phyloP scores from a whole-genome alignment of 2,329 filamentous ascomycete species.

The Aspergillus awamori region DNA sequence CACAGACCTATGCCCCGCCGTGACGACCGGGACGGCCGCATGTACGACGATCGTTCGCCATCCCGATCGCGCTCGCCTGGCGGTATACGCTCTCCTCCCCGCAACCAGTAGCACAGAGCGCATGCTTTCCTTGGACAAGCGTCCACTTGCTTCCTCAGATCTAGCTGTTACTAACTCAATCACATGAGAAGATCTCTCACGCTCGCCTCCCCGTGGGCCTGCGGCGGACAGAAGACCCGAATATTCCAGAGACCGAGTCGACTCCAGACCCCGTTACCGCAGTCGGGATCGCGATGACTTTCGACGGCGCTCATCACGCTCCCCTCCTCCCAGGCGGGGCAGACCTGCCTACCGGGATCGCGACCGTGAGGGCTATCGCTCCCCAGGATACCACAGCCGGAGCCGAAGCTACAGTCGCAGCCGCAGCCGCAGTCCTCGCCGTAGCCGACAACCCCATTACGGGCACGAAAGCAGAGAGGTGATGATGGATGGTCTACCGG shows the following conservation, averaged over 20 bases:
- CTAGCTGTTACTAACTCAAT: slow-evolving; percentile 44
- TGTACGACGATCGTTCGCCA: slow-evolving; percentile 51
- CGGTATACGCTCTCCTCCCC: slow-evolving; percentile 49
- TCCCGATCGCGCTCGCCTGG: slow-evolving; percentile 48
- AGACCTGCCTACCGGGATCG: slow-evolving; percentile 46
- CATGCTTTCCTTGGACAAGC: slow-evolving; percentile 12
- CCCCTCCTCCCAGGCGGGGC: slow-evolving; percentile 41
- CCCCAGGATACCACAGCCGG: slow-evolving; percentile 40
- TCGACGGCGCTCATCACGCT: slow-evolving; percentile 35
- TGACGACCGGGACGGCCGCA: slow-evolving; percentile 46
- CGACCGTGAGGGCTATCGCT: slow-evolving; percentile 52
- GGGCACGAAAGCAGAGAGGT: slow-evolving; percentile 52
- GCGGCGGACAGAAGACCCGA: slow-evolving; percentile 42
- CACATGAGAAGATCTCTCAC: slow-evolving; percentile 40
- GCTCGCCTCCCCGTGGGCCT: slow-evolving; percentile 40
- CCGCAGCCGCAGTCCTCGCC: slow-evolving; percentile 40
- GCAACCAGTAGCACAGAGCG: slow-evolving; percentile 43
- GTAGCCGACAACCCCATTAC: slow-evolving; percentile 41
- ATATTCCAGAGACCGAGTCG: slow-evolving; percentile 35
- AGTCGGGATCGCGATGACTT: slow-evolving; percentile 41
- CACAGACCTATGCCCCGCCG: slow-evolving; percentile 32
- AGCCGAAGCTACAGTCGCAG: slow-evolving; percentile 42
- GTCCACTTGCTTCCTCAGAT: slow-evolving; percentile 16
- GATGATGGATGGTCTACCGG: slow-evolving; percentile 54
- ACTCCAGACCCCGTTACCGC: slow-evolving; percentile 35